Evolutionary conservation across 2,329 filamentous ascomycete genomes (phyloP), one percentile per base, ranked within the genome.

Genomic region (Cordyceps sp.): DNA sequence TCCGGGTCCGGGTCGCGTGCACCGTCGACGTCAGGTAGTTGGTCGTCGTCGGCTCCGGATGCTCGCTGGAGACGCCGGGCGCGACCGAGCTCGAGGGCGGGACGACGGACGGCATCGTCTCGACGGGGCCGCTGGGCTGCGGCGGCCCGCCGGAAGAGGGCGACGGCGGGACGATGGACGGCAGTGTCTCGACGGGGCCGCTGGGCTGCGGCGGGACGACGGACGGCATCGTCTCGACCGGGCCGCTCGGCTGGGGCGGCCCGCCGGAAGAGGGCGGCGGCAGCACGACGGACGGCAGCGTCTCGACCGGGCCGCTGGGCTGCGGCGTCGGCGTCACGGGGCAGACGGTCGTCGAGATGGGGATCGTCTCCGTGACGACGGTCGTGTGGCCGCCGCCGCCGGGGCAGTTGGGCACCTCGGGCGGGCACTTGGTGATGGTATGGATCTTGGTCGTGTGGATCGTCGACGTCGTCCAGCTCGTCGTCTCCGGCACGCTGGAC

Each of bases 1-100:
- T 70, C 39, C 61, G 56, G 40, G 64, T 41, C 16, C 36, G 42
- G 25, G 48, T 54, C 31, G 43, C 46, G 44, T 49, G 53, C 24
- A 56, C 44, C 20, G 51, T 51, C 22, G 45, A 49, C 29, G 53
- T 55, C 14, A 16, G 31, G 17, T 34, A 18, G 31, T 34, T 13
- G 5, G 23, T 25, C 13, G 23, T 13, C 8, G 23, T 25, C 13
- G 23, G 23, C 23, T 25, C 12, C 23, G 24, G n/a, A 13, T 26
- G 24, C 8, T 14, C 16, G 13, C 8, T 8, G 12, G n/a, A 26
- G 8, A 5, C n/a, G 24, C 12, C 16, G 7, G 12, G n/a, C n/a
- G n/a, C n/a, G n/a, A n/a, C n/a, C n/a, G n/a, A n/a, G n/a, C n/a
- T n/a, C n/a, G n/a, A n/a, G n/a, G n/a, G n/a, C n/a, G n/a, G n/a